Percentiles rank a stretch among this genome's conserved stretches.
phyloP scores from a whole-genome alignment of 768 basidiomycete genomes.

The Auriscalpium vulgare region DNA sequence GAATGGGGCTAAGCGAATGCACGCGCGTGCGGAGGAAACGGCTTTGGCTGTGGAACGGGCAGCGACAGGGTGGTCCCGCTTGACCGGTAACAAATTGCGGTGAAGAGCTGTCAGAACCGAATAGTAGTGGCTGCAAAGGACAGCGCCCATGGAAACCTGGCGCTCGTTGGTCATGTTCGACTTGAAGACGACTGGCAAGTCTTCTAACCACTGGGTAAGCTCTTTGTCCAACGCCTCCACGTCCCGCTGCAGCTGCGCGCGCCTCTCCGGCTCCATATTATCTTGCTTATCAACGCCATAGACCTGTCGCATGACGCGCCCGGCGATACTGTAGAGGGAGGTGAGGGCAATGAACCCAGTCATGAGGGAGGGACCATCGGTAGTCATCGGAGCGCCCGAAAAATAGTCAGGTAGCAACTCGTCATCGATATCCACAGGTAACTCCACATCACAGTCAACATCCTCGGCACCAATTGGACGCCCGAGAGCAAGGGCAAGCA shows the following conservation, averaged over 20 bases:
- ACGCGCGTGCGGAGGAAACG: constrained; percentile 76
- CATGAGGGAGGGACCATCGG: constrained; percentile 65
- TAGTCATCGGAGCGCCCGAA: constrained; percentile 49
- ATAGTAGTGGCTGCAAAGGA: constrained; percentile 85
- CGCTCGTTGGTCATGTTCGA: constrained; percentile 64
- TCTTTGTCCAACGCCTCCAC: constrained; percentile 75
- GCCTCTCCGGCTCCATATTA: constrained; percentile 63
- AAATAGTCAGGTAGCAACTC: constrained; percentile 67
- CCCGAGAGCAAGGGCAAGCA: constrained; percentile 86
- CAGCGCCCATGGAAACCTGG: constrained; percentile 79
- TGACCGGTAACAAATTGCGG: constrained; percentile 79
- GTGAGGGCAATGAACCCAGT: constrained; percentile 70
- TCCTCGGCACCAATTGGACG: constrained; percentile 86
- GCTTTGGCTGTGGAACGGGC: constrained; percentile 75
- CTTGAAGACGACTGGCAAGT: constrained; percentile 69
- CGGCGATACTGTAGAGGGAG: constrained; percentile 78
- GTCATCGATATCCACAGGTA: constrained; percentile 80
- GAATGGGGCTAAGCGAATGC: constrained; percentile 77
- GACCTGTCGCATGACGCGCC: constrained; percentile 72
- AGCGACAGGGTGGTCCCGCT: constrained; percentile 57
- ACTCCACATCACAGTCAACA: constrained; percentile 83
- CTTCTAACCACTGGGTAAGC: constrained; percentile 77
- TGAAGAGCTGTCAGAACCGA: constrained; percentile 82
- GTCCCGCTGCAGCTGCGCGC: constrained; percentile 63
- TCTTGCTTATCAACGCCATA: constrained; percentile 77